Base-by-base conservation (phyloP, 345 rosid genomes). In the Citrus maxima region DNA sequence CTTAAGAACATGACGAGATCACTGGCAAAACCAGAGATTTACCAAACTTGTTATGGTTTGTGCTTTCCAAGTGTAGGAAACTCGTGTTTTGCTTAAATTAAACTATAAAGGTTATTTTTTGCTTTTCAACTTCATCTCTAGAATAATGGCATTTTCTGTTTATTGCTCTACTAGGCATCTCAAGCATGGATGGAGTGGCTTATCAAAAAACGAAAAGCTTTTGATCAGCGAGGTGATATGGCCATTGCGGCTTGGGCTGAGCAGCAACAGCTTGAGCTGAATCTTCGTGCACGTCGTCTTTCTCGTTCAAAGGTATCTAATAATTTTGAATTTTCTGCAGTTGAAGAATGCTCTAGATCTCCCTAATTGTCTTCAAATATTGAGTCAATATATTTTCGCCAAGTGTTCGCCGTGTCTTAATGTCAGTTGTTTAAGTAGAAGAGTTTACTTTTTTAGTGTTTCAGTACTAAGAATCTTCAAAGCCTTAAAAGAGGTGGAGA, bases 161-260 rank as follows among this genome's bases (percentile, higher is more conserved):
- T 12, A 21, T 62, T 82, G 37, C 65, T 77, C 72, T 77, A 71
- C 42, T 85, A 95, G 98, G 99, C 98, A 76, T 95, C 98, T 46
- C 92, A 91, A 90, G 98, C 98, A 73, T 93, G 99, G 98, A 93
- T 90, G 94, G 95, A 95, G 67, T 95, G 99, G 98, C 87, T 95
- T 24, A 88, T 91, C 81, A 95, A 92, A 80, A 95, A 90, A 80
- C 86, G 97, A 76, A 95, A 92, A 85, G 97, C 99, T 37, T 95
- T 94, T 86, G 95, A 93, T 85, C 98, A 93, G 79, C 93, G 91
- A 46, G 98, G 98, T 10, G 97, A 93, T 79, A 90, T 92, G 99
- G 96, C 99, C 16, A 78, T 95, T 82, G 87, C 94, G 37, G 95
- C 97, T 78, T 95, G 99, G 98, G 98, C 98, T 65, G 99, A 95